Evolutionary conservation across 2,329 filamentous ascomycete species (phyloP), one percentile per base, ranked within the genome.

Genomic region (Dothistroma pini): DNA sequence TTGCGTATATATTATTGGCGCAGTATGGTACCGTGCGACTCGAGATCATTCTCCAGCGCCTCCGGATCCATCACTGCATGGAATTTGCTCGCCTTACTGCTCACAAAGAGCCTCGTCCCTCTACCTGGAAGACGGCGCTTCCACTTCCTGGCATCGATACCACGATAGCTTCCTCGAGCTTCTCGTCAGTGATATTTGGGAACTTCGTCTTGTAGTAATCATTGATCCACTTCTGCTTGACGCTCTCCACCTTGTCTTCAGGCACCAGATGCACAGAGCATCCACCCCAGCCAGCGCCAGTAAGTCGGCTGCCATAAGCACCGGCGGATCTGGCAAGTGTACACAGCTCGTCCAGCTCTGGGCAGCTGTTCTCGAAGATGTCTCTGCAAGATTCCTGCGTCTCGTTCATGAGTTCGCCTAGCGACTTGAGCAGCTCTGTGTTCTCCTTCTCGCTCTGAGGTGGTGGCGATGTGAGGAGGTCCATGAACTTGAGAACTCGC

Each of bases 281-380:
- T 2, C 95, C 95, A 63, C 95, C 95, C 95, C 95, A 99, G 2
- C 95, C 95, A 0, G 95, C 95, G 44, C 95, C 95, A 0, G 93
- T 97, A 68, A 97, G 78, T 29, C 93, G 82, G 68, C 89, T 92
- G 31, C 93, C 95, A 73, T 91, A 92, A 19, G 90, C 86, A 1
- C 95, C 95, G 0, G 90, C 90, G 16, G 80, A 81, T 31, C 87
- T 83, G 0, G 93, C 93, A 67, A 97, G 88, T 44, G 81, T 75
- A 75, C 93, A 97, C 41, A 99, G 84, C 63, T 90, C 83, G 74
- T 99, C 93, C n/a, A 97, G 84, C 76, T 97, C 93, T 0, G 90
- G 87, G 70, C 91, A 96, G 70, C 89, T 95, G 79, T 93, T 97
- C 71, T 97, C 91, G 77, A 95, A 99, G 4, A 90, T 76, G 16